Conservation (phyloP, 306 rosid species). For the Alnus glutinosa region DNA sequence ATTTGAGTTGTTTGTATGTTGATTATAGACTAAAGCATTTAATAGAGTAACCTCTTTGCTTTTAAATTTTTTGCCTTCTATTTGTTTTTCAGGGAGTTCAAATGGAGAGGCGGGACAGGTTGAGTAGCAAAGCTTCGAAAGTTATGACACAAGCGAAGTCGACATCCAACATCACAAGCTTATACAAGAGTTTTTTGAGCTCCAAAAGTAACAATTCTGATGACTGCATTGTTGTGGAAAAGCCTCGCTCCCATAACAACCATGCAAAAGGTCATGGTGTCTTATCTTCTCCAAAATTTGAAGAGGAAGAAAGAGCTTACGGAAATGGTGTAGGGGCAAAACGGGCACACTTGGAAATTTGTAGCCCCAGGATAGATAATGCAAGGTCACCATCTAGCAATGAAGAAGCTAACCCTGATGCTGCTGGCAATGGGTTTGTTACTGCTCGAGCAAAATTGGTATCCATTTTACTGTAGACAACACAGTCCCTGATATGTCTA, state of each 20-base stretch:
- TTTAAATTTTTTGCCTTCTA: neutral
- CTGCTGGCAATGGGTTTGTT: conserved; percentile 60
- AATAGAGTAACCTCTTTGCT: neutral
- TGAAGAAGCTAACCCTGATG: conserved; percentile 55
- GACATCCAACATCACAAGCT: conserved; percentile 41
- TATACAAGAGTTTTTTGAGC: conserved; percentile 35
- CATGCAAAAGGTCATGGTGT: conserved; percentile 39
- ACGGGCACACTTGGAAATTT: conserved; percentile 59
- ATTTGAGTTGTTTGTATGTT: neutral
- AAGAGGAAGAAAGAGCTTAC: conserved; percentile 59
- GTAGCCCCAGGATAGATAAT: conserved; percentile 51
- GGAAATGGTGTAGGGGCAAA: conserved; percentile 48
- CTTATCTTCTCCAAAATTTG: conserved; percentile 44
- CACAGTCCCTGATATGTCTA: neutral
- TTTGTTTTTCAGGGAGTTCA: conserved; percentile 45
- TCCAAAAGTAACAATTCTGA: conserved; percentile 45
- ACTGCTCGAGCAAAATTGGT: conserved; percentile 74
- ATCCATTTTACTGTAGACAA: conserved; percentile 5
- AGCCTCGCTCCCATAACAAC: conserved; percentile 38
- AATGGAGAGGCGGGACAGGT: conserved; percentile 43
- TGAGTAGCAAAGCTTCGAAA: conserved; percentile 41
- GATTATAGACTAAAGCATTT: neutral
- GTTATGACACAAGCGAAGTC: conserved; percentile 52
- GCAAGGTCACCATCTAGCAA: conserved; percentile 56
- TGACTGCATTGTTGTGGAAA: conserved; percentile 57